phyloP scores from a whole-genome alignment of 2,329 filamentous ascomycete genomes.

The Sclerotinia nivalis region DNA sequence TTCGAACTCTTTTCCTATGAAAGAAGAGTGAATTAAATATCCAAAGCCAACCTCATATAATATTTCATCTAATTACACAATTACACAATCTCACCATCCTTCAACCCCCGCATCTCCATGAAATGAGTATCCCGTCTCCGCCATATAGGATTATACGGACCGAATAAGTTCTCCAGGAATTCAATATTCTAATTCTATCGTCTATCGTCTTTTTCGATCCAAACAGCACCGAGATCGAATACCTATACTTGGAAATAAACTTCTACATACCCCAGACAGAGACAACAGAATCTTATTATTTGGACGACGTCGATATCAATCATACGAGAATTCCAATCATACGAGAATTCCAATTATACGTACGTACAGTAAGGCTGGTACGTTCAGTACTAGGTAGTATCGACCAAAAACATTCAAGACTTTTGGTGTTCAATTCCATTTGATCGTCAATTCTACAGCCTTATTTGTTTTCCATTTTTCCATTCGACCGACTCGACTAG shows the following conservation, averaged over 20 bases:
- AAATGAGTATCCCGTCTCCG: slow-evolving; percentile 25
- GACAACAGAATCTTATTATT: not conserved
- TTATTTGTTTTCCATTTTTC: not conserved
- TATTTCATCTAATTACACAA: not conserved
- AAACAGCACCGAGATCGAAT: not conserved
- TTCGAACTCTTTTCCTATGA: not conserved
- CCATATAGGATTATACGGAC: slow-evolving; percentile 24
- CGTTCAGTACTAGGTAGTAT: not conserved
- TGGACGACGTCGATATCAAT: slow-evolving; percentile 2
- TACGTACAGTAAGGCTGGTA: not conserved
- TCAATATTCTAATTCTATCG: slow-evolving; percentile 7
- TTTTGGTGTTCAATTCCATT: not conserved
- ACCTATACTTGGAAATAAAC: not conserved
- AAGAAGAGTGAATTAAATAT: not conserved
- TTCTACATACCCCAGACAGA: slow-evolving; percentile 4
- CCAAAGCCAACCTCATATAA: not conserved
- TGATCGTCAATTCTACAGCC: slow-evolving; percentile 5
- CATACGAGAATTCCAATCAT: too few species aligned
- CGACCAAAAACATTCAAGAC: not conserved
- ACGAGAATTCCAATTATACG: not conserved
- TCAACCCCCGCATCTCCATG: slow-evolving; percentile 23
- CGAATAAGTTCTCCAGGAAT: slow-evolving; percentile 22
- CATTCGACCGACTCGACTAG: not conserved
- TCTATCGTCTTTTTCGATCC: not conserved
- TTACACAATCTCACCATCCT: not conserved